These are phyloP conservation scores for Knufia petricola DNA, from an alignment of 2,329 filamentous ascomycete species.

Conservation along the genomic window DNA sequence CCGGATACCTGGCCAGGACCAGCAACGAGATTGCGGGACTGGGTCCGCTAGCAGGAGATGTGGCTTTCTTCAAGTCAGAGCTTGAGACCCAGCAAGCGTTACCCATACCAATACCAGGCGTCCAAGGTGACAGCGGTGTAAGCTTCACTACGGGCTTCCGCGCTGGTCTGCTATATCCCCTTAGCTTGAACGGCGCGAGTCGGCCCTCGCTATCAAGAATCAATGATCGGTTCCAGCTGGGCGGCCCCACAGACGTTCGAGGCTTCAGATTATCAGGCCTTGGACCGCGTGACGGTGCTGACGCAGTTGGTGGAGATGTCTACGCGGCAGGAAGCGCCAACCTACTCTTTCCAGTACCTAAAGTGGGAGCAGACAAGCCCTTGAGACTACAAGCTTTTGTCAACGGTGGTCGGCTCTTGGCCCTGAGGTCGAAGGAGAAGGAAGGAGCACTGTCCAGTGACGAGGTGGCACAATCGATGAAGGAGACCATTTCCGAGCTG, in stretches of 20 bases:
- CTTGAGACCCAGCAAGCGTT: slow-evolving; percentile 68
- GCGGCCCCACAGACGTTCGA: slow-evolving; percentile 86
- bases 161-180: slow-evolving; percentile 71
- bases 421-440: slow-evolving; percentile 52
- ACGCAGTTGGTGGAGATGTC: slow-evolving; percentile 83
- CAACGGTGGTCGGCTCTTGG: slow-evolving; percentile 77
- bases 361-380: slow-evolving; percentile 70
- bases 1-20: slow-evolving; percentile 71
- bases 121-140: slow-evolving; percentile 62
- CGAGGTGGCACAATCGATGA: slow-evolving; percentile 36
- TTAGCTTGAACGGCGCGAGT: slow-evolving; percentile 51
- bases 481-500: slow-evolving; percentile 59
- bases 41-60: slow-evolving; percentile 75
- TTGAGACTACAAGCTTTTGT: slow-evolving; percentile 82
- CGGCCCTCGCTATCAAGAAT: slow-evolving; percentile 62
- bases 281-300: slow-evolving; percentile 74
- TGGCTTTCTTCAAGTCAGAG: slow-evolving; percentile 90
- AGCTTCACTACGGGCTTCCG: slow-evolving; percentile 75
- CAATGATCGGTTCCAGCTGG: slow-evolving; percentile 91
- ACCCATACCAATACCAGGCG: slow-evolving; percentile 60
- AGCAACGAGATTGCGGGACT: slow-evolving; percentile 77
- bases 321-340: slow-evolving; percentile 85
- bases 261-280: slow-evolving; percentile 86
- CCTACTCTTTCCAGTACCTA: slow-evolving; percentile 74
- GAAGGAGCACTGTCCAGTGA: slow-evolving; percentile 39